These are phyloP conservation scores for Taphrina populina DNA, from an alignment of 1,139 yeast genomes.

Conservation along the genomic window DNA sequence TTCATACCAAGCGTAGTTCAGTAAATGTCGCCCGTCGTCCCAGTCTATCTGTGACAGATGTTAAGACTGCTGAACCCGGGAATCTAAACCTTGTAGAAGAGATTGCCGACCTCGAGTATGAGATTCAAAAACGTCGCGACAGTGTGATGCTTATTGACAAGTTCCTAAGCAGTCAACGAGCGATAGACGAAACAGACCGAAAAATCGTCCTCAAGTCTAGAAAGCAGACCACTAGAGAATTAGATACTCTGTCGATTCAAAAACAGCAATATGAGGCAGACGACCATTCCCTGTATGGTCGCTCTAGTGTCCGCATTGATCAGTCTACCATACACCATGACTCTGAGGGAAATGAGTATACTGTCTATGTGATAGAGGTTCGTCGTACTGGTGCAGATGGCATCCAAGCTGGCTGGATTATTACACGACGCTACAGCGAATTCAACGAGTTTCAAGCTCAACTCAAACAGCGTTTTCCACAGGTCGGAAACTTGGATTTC, in stretches of 20 bases:
- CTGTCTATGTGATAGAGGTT: constrained; percentile 22
- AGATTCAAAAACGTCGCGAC: constrained; percentile 57
- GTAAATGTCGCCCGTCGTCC: background rate
- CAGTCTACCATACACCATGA: background rate
- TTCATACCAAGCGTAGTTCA: background rate
- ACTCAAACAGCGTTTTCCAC: constrained; percentile 56
- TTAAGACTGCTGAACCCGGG: constrained; percentile 64
- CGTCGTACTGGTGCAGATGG: constrained; percentile 35
- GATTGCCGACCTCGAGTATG: constrained; percentile 56
- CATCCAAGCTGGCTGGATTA: constrained; percentile 77
- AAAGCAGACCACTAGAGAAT: constrained; percentile 64
- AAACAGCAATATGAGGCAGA: constrained; percentile 78
- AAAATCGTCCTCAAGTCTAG: constrained; percentile 67
- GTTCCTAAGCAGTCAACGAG: constrained; percentile 74
- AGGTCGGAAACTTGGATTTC: constrained; percentile 55
- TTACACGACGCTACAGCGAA: constrained; percentile 83
- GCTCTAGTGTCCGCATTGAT: constrained; percentile 40
- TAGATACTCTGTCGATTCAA: constrained; percentile 67
- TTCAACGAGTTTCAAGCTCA: constrained; percentile 71
- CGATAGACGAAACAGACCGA: constrained; percentile 67
- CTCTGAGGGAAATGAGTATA: constrained; percentile 12
- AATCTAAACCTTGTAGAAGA: constrained; percentile 67
- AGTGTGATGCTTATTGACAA: constrained; percentile 64
- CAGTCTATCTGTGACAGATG: constrained; percentile 4
- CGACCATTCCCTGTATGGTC: constrained; percentile 73